Evolutionary conservation across 768 basidiomycete species (phyloP).

Genomic region (Xanthoconium purpureum): DNA sequence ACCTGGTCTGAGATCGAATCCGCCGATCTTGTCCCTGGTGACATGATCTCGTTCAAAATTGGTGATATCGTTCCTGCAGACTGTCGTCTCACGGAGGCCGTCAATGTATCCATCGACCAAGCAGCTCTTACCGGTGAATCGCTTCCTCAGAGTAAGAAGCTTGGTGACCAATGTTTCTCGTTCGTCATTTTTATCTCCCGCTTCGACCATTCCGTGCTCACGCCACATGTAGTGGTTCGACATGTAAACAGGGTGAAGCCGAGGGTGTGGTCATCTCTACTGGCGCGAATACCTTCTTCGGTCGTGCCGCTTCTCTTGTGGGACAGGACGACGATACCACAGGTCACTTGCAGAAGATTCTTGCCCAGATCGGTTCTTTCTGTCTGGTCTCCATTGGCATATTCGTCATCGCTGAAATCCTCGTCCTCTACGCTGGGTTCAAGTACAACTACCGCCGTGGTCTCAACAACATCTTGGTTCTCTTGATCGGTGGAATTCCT

Average conservation of each 20-base stretch:
- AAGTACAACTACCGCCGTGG: conserved; percentile 87
- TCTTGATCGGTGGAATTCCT: conserved; percentile 99
- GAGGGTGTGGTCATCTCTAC: conserved; percentile 99
- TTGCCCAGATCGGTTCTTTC: conserved; percentile 97
- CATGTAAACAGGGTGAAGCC: conserved; percentile 98
- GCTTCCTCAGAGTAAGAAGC: conserved; percentile 88
- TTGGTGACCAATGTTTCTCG: conserved; percentile 98
- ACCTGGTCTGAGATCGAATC: conserved; percentile 91
- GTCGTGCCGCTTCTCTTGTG: conserved; percentile 95
- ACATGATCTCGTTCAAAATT: conserved; percentile 97
- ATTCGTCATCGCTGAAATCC: conserved; percentile 92
- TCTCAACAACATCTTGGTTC: conserved; percentile 95
- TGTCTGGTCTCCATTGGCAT: conserved; percentile 94
- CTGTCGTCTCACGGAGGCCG: conserved; percentile 92
- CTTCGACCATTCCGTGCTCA: neutral
- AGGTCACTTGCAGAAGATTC: conserved; percentile 97
- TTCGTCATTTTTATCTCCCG: conserved; percentile 40
- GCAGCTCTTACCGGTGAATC: conserved; percentile 98
- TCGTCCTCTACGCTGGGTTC: conserved; percentile 92
- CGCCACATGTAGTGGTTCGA: conserved; percentile 66
- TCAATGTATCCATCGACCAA: conserved; percentile 98
- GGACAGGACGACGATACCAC: conserved; percentile 97
- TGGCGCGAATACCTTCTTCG: conserved; percentile 98
- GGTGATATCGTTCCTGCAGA: conserved; percentile 98
- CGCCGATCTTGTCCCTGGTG: conserved; percentile 85